phyloP scores from a whole-genome alignment of 2,329 filamentous ascomycete species.

The Fusarium illudens region DNA sequence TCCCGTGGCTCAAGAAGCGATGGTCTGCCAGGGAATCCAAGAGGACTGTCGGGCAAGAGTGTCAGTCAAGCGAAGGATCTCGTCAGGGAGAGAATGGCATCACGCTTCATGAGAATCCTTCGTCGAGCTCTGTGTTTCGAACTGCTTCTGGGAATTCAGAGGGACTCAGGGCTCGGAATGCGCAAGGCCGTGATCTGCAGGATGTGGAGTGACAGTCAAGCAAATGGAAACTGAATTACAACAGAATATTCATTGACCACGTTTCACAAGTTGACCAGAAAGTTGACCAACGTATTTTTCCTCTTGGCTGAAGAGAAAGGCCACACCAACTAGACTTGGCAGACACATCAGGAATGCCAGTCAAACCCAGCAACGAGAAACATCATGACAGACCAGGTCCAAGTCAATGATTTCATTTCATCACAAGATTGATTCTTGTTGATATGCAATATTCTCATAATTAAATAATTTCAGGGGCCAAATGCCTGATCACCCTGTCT shows the following conservation, averaged over 20 bases:
- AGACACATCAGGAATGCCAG: background rate
- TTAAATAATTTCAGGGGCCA: background rate
- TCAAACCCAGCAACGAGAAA: background rate
- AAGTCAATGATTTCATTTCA: background rate
- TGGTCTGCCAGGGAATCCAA: conserved; percentile 5
- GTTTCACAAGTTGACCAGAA: background rate
- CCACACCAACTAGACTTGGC: background rate
- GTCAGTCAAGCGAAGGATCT: background rate
- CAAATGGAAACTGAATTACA: background rate
- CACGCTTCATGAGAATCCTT: conserved; percentile 59
- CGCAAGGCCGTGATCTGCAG: background rate
- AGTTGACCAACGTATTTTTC: background rate
- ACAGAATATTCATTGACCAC: background rate
- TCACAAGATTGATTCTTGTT: no score
- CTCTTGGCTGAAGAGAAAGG: background rate
- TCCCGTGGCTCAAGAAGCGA: conserved; percentile 55
- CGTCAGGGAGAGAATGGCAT: conserved; percentile 33
- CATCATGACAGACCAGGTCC: background rate
- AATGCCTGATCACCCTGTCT: background rate
- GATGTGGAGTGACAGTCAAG: conserved; percentile 15
- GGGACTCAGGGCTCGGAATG: conserved; percentile 17
- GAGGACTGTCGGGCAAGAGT: background rate
- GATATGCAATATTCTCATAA: background rate
- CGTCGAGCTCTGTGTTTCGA: conserved; percentile 70
- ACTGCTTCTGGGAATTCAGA: conserved; percentile 49